Conservation (phyloP, 73 alveolate genomes). For the Paramecium caudatum region DNA sequence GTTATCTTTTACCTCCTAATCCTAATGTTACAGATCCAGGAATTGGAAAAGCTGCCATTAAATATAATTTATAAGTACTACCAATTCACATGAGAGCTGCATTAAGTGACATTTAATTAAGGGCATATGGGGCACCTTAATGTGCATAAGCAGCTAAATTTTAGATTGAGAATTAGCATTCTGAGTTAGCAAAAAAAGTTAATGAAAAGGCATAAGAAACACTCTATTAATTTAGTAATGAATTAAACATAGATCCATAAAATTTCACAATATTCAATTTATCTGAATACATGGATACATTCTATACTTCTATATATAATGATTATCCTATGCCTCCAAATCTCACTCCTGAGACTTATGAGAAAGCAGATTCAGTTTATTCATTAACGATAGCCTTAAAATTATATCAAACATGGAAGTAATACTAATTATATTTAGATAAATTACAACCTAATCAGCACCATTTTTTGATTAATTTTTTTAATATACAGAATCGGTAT, state of each 20-base stretch:
- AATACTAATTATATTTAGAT: not conserved
- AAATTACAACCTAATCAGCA: not conserved
- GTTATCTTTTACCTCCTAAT: conserved; percentile 34
- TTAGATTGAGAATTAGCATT: conserved; percentile 20
- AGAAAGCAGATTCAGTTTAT: not conserved
- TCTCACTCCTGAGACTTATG: not conserved
- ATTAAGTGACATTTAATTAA: conserved; percentile 26
- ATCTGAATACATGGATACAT: conserved; percentile 67
- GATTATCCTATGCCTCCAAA: conserved; percentile 30
- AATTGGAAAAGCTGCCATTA: conserved; percentile 34
- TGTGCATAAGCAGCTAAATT: conserved; percentile 17
- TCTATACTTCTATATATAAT: conserved; percentile 9
- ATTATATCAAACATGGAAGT: not conserved
- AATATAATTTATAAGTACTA: not conserved
- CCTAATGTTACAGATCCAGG: not conserved
- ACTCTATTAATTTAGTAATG: conserved; percentile 11
- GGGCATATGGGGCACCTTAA: conserved; percentile 8
- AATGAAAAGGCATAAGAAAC: not conserved
- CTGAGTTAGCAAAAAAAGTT: conserved; percentile 4
- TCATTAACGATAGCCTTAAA: conserved; percentile 17
- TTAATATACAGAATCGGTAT: not conserved
- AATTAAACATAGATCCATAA: conserved; percentile 36
- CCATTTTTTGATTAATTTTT: conserved; percentile 66
- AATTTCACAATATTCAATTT: not conserved
- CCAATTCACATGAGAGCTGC: conserved; percentile 62